These are phyloP conservation scores for Pelargonium cotyledonis DNA, from an alignment of 441 rosid genomes.

Conservation along the genomic window DNA sequence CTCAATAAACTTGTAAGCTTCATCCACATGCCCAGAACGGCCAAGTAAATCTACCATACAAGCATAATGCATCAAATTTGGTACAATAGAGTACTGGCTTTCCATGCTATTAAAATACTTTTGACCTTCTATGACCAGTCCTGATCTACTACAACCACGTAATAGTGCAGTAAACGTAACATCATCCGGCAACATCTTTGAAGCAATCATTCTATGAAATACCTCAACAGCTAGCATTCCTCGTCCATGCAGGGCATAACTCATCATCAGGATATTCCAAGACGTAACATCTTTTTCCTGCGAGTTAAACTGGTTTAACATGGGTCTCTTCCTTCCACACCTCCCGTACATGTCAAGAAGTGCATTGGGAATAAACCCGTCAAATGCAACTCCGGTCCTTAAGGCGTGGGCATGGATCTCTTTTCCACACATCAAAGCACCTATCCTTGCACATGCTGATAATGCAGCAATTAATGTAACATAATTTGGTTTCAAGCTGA, in stretches of 20 bases:
- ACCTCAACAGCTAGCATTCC: conserved; percentile 51
- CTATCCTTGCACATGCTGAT: conserved; percentile 81
- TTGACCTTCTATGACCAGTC: conserved; percentile 70
- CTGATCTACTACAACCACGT: conserved; percentile 77
- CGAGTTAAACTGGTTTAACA: conserved; percentile 63
- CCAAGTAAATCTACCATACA: conserved; percentile 87
- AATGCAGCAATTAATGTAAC: conserved; percentile 64
- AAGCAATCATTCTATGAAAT: conserved; percentile 53
- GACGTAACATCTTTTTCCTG: conserved; percentile 59
- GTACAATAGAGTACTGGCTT: conserved; percentile 36
- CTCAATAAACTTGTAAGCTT: conserved; percentile 62
- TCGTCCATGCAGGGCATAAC: conserved; percentile 58
- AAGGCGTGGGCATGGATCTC: conserved; percentile 82
- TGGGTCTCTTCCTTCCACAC: conserved; percentile 70
- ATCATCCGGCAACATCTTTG: conserved; percentile 57
- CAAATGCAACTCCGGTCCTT: conserved; percentile 49
- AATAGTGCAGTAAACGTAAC: conserved; percentile 67
- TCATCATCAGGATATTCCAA: conserved; percentile 82
- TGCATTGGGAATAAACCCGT: conserved; percentile 75
- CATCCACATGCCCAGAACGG: conserved; percentile 58
- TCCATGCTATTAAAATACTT: conserved; percentile 58
- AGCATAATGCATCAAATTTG: conserved; percentile 83
- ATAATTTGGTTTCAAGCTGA: conserved; percentile 52
- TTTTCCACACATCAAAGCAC: conserved; percentile 79
- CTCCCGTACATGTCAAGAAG: conserved; percentile 78